phyloP scores from a whole-genome alignment of 2,329 filamentous ascomycete species.

The Aspergillus unguis region DNA sequence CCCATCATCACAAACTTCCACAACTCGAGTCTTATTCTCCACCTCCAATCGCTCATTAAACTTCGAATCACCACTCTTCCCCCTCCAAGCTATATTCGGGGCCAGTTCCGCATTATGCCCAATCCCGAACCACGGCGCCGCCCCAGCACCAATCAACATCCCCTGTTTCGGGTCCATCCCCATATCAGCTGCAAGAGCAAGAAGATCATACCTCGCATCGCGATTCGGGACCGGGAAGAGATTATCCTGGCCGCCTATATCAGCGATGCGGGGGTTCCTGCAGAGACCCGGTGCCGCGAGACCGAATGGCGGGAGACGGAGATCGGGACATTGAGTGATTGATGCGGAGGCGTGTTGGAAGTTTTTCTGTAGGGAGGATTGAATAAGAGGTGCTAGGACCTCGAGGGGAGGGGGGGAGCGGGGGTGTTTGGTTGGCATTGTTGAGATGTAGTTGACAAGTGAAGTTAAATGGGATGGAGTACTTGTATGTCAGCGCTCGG shows the following conservation, averaged over 20 bases:
- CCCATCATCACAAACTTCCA: not conserved
- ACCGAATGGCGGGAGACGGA: constrained; percentile 3
- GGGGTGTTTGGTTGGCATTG: not conserved
- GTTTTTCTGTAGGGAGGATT: not conserved
- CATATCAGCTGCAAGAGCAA: constrained; percentile 34
- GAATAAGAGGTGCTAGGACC: not conserved
- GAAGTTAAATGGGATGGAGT: too few species aligned
- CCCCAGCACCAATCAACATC: constrained; percentile 42
- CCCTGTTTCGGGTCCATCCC: constrained; percentile 34
- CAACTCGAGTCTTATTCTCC: not conserved
- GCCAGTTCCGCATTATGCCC: constrained; percentile 46
- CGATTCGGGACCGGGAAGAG: constrained; percentile 38
- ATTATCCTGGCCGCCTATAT: constrained; percentile 46
- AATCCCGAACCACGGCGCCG: constrained; percentile 42
- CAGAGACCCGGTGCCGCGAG: constrained; percentile 35
- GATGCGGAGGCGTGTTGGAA: not conserved
- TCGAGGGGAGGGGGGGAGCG: constrained; percentile 1
- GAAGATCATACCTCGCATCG: constrained; percentile 27
- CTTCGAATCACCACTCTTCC: not conserved
- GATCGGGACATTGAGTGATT: constrained; percentile 7
- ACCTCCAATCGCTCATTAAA: not conserved
- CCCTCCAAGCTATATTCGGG: constrained; percentile 30
- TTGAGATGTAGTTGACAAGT: too few species aligned
- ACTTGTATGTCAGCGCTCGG: too few species aligned
- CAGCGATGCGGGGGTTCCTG: constrained; percentile 41